Evolutionary conservation across 345 rosid genomes (phyloP).

Genomic region (Streptanthus diversifolius): DNA sequence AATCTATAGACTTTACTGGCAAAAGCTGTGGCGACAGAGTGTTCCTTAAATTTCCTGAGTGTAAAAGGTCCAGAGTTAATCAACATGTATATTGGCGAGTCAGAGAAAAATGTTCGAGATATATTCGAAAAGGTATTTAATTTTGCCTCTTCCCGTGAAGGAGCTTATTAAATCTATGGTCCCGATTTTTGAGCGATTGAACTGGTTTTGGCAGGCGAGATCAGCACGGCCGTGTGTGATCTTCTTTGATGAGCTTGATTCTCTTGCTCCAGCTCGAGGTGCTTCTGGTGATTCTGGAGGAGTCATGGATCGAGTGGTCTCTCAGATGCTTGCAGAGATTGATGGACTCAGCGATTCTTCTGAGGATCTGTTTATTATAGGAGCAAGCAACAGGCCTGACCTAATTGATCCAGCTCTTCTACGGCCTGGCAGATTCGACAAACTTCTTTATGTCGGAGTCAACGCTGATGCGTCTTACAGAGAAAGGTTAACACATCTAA

Average conservation of each 20-base stretch:
- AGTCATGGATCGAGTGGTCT: slow-evolving; percentile 97
- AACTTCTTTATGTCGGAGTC: slow-evolving; percentile 90
- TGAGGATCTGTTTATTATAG: slow-evolving; percentile 93
- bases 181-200: neutral
- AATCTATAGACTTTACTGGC: slow-evolving; percentile 78
- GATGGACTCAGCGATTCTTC: slow-evolving; percentile 87
- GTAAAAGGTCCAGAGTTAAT: slow-evolving; percentile 98
- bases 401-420: slow-evolving; percentile 96
- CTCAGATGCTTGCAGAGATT: slow-evolving; percentile 99
- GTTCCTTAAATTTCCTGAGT: slow-evolving; percentile 90
- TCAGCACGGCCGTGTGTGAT: slow-evolving; percentile 95
- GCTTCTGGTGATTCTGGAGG: slow-evolving; percentile 99
- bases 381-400: slow-evolving; percentile 97
- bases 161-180: neutral
- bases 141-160: neutral
- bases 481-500: slow-evolving; percentile 55
- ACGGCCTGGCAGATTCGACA: slow-evolving; percentile 95
- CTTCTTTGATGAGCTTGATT: slow-evolving; percentile 97
- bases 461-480: slow-evolving; percentile 83
- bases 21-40: slow-evolving; percentile 98
- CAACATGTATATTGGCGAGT: slow-evolving; percentile 99
- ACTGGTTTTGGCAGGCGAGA: slow-evolving; percentile 58
- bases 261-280: slow-evolving; percentile 99
- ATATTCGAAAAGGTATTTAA: slow-evolving; percentile 79
- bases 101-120: slow-evolving; percentile 93